These are phyloP conservation scores for Alternaria tenuissima DNA, from an alignment of 2,329 filamentous ascomycete species.

Conservation along the genomic window DNA sequence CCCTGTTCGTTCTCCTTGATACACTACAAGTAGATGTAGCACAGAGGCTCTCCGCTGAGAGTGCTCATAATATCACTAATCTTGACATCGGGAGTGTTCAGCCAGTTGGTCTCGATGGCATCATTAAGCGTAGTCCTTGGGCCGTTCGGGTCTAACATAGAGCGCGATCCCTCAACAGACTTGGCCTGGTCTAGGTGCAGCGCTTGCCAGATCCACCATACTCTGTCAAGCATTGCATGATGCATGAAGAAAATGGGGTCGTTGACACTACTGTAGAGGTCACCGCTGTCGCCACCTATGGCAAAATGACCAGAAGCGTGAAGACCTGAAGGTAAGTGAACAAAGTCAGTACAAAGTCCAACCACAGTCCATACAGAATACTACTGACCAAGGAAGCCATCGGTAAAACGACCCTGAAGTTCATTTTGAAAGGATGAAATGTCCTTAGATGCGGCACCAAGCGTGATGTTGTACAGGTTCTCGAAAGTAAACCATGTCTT, in stretches of 20 bases:
- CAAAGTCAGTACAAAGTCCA: not conserved
- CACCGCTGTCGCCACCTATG: slow-evolving; percentile 43
- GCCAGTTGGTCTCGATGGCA: slow-evolving; percentile 49
- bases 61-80: slow-evolving; percentile 54
- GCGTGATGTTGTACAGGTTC: slow-evolving; percentile 55
- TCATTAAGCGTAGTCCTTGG: slow-evolving; percentile 58
- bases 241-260: slow-evolving; percentile 59
- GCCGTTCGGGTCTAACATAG: slow-evolving; percentile 53
- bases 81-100: slow-evolving; percentile 36
- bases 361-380: not conserved
- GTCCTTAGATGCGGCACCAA: slow-evolving; percentile 59
- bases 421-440: slow-evolving; percentile 47
- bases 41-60: slow-evolving; percentile 52
- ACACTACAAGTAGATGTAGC: slow-evolving; percentile 53
- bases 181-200: slow-evolving; percentile 21
- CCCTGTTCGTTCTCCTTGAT: not conserved
- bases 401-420: slow-evolving; percentile 28
- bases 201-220: slow-evolving; percentile 60
- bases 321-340: slow-evolving; percentile 35
- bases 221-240: slow-evolving; percentile 57
- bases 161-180: slow-evolving; percentile 47
- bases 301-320: slow-evolving; percentile 52
- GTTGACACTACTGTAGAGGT: slow-evolving; percentile 55
- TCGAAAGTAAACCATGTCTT: slow-evolving; percentile 20
- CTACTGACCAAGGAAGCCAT: slow-evolving; percentile 19